phyloP scores from a whole-genome alignment of 495 filamentous ascomycete species.

The Neurospora intermedia region DNA sequence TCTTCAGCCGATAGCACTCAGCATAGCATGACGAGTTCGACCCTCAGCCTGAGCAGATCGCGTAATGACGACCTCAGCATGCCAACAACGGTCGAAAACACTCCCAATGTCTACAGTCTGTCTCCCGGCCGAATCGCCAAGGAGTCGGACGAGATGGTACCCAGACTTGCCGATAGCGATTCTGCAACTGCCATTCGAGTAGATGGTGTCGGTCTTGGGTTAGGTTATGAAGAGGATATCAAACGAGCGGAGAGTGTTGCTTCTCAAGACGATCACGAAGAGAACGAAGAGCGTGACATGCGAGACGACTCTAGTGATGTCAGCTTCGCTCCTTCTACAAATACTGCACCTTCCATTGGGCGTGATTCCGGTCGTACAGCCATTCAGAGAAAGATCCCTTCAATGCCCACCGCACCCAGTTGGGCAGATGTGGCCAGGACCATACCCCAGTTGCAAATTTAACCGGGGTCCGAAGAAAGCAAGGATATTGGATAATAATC shows the following conservation, averaged over 20 bases:
- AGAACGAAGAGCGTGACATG: not conserved
- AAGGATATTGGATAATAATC: not conserved
- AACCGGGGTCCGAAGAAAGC: not conserved
- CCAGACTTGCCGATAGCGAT: not conserved
- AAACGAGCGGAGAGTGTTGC: slow-evolving; percentile 12
- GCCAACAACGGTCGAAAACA: slow-evolving; percentile 14
- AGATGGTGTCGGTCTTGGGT: not conserved
- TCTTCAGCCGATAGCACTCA: slow-evolving; percentile 25
- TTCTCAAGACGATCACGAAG: not conserved
- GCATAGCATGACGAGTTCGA: slow-evolving; percentile 23
- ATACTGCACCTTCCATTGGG: slow-evolving; percentile 4
- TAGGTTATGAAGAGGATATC: not conserved
- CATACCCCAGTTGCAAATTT: not conserved
- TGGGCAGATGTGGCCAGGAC: slow-evolving; percentile 24
- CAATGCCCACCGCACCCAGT: slow-evolving; percentile 21
- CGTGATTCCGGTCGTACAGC: slow-evolving; percentile 12
- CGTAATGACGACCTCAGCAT: slow-evolving; percentile 11
- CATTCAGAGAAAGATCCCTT: slow-evolving; percentile 8
- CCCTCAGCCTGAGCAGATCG: slow-evolving; percentile 18
- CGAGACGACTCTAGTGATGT: slow-evolving; percentile 11
- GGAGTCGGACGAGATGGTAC: not conserved
- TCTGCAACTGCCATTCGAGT: not conserved
- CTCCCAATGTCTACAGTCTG: slow-evolving; percentile 11
- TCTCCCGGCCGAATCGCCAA: not conserved
- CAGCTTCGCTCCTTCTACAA: slow-evolving; percentile 4